phyloP scores from a whole-genome alignment of 2,329 filamentous ascomycete genomes.

The Delphinella strobiligena region DNA sequence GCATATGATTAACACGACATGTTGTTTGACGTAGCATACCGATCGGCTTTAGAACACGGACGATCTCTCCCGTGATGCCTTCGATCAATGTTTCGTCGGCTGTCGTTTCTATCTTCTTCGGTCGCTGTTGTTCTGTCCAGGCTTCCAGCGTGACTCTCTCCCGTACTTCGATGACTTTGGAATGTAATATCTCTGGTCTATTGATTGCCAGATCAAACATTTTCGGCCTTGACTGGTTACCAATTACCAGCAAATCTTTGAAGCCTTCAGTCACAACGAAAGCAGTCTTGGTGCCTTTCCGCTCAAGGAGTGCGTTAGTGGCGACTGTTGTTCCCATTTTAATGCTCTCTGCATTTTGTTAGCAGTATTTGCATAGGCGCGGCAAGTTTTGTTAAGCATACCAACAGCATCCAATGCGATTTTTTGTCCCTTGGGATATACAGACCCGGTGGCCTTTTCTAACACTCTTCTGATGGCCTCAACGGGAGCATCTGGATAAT shows the following conservation, averaged over 20 bases:
- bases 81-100: slow-evolving; percentile 1
- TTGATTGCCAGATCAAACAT: slow-evolving; percentile 17
- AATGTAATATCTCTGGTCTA: slow-evolving; percentile 13
- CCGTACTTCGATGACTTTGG: slow-evolving; percentile 13
- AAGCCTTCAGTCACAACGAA: slow-evolving; percentile 20
- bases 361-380: too few species aligned
- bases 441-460: slow-evolving; percentile 12
- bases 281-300: slow-evolving; percentile 17
- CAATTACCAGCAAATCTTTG: slow-evolving; percentile 18
- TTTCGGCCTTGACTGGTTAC: slow-evolving; percentile 22
- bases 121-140: slow-evolving; percentile 16
- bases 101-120: slow-evolving; percentile 14
- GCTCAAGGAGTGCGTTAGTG: slow-evolving; percentile 19
- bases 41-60: slow-evolving; percentile 17
- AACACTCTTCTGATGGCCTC: slow-evolving; percentile 22
- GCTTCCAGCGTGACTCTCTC: slow-evolving; percentile 21
- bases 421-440: slow-evolving; percentile 14
- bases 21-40: too few species aligned
- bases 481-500: slow-evolving; percentile 21
- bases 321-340: slow-evolving; percentile 18
- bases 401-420: too few species aligned
- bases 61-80: slow-evolving; percentile 16
- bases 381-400: too few species aligned
- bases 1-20: too few species aligned
- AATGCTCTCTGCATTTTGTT: too few species aligned